Percentiles rank a stretch among this genome's conserved stretches.
These are phyloP conservation scores for Diaporthe batatas DNA, from an alignment of 2,329 filamentous ascomycete genomes.

Conservation along the genomic window DNA sequence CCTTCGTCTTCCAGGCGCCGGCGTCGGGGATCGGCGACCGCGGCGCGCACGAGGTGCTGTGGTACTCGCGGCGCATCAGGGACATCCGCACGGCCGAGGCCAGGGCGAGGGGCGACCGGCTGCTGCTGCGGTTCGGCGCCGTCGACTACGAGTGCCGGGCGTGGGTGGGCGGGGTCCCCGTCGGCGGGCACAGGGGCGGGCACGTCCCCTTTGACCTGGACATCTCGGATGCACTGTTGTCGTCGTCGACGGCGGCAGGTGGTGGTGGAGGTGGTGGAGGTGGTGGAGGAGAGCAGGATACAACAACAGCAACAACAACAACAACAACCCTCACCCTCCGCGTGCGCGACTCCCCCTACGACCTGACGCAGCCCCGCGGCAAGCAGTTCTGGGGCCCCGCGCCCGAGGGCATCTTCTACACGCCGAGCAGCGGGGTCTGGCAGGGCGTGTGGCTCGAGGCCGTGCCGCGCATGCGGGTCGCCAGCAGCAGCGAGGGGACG, in stretches of 20 bases:
- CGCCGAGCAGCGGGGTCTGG: slow-evolving; percentile 70
- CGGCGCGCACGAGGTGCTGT: slow-evolving; percentile 75
- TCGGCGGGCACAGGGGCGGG: slow-evolving; percentile 69
- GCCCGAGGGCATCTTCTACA: slow-evolving; percentile 72
- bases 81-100: slow-evolving; percentile 63
- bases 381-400: slow-evolving; percentile 76
- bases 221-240: slow-evolving; percentile 67
- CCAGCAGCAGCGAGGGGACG: slow-evolving; percentile 69
- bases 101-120: slow-evolving; percentile 54
- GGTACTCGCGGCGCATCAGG: slow-evolving; percentile 70
- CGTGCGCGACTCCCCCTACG: slow-evolving; percentile 73
- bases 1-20: slow-evolving; percentile 74
- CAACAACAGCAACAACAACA: no score
- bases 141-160: slow-evolving; percentile 72
- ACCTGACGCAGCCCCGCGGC: slow-evolving; percentile 74
- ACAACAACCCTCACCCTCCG: slow-evolving; percentile 64
- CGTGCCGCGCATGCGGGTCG: slow-evolving; percentile 65
- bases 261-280: slow-evolving; percentile 47
- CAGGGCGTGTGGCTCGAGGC: slow-evolving; percentile 70
- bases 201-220: slow-evolving; percentile 72
- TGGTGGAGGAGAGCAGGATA: no score
- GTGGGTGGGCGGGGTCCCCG: slow-evolving; percentile 66
- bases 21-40: slow-evolving; percentile 73
- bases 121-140: slow-evolving; percentile 70
- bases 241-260: slow-evolving; percentile 45